Percentiles rank a stretch among this genome's conserved stretches.
phyloP scores from a whole-genome alignment of 2,329 filamentous ascomycete species.

The Calonectria fujianensis region DNA sequence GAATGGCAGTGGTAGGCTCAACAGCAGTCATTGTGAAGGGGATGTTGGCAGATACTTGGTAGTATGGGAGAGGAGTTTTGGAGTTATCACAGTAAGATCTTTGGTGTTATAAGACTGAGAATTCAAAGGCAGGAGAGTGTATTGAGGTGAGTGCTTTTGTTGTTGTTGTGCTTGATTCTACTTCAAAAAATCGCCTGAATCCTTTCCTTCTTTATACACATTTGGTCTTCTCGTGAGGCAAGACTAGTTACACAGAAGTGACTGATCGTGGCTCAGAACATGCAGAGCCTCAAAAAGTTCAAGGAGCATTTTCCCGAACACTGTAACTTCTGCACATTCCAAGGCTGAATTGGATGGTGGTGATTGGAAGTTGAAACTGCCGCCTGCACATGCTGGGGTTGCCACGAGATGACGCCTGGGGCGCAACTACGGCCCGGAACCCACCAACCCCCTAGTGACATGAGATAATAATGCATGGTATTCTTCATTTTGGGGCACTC shows the following conservation, averaged over 20 bases:
- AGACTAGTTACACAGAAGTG: background rate
- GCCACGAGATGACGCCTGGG: conserved; percentile 1
- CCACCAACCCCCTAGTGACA: background rate
- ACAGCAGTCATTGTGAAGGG: background rate
- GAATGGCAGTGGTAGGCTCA: background rate
- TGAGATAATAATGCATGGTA: background rate
- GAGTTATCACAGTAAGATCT: background rate
- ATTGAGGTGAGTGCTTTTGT: background rate
- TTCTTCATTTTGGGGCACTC: background rate
- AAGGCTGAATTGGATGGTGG: background rate
- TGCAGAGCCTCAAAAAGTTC: background rate
- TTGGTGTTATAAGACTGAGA: background rate
- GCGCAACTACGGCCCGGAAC: background rate
- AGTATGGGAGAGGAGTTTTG: background rate
- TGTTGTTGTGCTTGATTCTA: background rate
- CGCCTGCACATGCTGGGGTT: background rate
- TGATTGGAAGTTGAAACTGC: background rate
- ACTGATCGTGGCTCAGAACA: background rate
- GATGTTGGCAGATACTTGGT: background rate
- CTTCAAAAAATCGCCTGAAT: background rate
- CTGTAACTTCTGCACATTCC: background rate
- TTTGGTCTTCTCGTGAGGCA: background rate
- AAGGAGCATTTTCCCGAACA: background rate
- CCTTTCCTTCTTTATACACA: background rate
- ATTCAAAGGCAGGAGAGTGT: background rate